A percentile compares a stretch with the other conserved stretches of the same genome.
These are phyloP conservation scores for Blastocystis sp. DNA, from an alignment of 352 stramenopile genomes.

Conservation along the genomic window DNA sequence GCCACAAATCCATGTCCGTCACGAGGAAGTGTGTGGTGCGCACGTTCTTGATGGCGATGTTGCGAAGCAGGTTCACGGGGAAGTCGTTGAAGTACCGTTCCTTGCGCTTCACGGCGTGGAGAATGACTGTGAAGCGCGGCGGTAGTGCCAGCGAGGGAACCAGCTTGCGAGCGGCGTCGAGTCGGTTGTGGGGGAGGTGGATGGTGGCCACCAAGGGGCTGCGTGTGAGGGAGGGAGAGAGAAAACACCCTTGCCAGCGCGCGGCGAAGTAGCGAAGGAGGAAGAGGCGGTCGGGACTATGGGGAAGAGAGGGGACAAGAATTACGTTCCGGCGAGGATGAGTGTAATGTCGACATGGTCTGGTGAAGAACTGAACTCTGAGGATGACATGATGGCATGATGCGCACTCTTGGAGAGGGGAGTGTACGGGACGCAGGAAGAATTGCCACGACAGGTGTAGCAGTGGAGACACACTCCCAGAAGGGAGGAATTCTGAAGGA, in stretches of 20 bases:
- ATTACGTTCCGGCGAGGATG: constrained; percentile 12
- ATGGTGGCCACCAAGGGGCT: constrained; percentile 19
- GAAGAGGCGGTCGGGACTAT: constrained; percentile 3
- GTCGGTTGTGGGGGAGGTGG: background rate
- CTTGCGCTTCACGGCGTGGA: background rate
- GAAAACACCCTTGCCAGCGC: constrained; percentile 7
- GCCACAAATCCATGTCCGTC: constrained; percentile 70
- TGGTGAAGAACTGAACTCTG: constrained; percentile 18
- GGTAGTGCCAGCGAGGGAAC: background rate
- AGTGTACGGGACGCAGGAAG: background rate
- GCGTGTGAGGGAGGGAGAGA: background rate
- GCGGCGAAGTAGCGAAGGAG: constrained; percentile 8
- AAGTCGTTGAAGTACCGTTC: constrained; percentile 21
- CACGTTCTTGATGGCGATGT: constrained; percentile 69
- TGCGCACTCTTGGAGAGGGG: background rate
- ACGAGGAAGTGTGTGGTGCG: constrained; percentile 69
- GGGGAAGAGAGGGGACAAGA: background rate
- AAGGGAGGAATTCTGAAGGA: background rate
- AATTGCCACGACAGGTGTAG: background rate
- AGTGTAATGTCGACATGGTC: constrained; percentile 2
- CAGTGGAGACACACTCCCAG: constrained; percentile 12
- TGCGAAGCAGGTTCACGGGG: constrained; percentile 68
- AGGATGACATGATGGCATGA: background rate
- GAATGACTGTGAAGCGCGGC: background rate
- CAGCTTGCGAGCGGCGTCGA: background rate